A percentile compares a stretch with the other conserved stretches of the same genome.
These are phyloP conservation scores for Tetradesmus obliquus DNA, from an alignment of 139 green algal genomes.

Conservation along the genomic window DNA sequence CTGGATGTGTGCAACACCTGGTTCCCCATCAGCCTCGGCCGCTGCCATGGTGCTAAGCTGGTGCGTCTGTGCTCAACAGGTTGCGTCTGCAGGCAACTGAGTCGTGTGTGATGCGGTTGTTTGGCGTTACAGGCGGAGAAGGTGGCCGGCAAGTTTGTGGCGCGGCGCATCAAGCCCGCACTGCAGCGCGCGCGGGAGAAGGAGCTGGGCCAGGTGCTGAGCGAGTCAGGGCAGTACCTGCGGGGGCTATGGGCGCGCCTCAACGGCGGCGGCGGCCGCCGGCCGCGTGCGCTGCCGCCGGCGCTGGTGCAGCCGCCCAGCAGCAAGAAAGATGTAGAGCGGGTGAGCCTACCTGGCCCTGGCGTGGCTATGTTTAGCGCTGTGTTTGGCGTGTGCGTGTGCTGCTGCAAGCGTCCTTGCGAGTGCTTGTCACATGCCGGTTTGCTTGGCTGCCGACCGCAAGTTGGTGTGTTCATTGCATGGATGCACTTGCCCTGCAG, in stretches of 20 bases:
- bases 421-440: background rate
- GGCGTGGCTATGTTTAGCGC: no score
- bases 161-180: constrained; percentile 74
- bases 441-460: background rate
- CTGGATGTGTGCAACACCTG: no score
- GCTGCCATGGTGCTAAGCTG: no score
- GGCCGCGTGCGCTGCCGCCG: constrained; percentile 37
- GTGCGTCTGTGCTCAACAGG: background rate
- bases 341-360: constrained; percentile 50
- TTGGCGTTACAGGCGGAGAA: constrained; percentile 66
- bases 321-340: constrained; percentile 57
- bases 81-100: background rate
- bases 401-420: background rate
- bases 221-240: constrained; percentile 65
- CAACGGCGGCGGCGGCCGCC: constrained; percentile 68
- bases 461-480: background rate
- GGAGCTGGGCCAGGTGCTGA: constrained; percentile 68
- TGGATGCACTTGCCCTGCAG: background rate
- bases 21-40: background rate
- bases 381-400: background rate
- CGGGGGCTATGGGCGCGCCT: constrained; percentile 82
- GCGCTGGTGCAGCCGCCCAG: constrained; percentile 68
- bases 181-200: constrained; percentile 66
- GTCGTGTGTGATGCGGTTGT: background rate
- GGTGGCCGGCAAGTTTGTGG: constrained; percentile 79